These are phyloP conservation scores for Xylaria arbuscula DNA, from an alignment of 2,329 filamentous ascomycete species.

Conservation along the genomic window DNA sequence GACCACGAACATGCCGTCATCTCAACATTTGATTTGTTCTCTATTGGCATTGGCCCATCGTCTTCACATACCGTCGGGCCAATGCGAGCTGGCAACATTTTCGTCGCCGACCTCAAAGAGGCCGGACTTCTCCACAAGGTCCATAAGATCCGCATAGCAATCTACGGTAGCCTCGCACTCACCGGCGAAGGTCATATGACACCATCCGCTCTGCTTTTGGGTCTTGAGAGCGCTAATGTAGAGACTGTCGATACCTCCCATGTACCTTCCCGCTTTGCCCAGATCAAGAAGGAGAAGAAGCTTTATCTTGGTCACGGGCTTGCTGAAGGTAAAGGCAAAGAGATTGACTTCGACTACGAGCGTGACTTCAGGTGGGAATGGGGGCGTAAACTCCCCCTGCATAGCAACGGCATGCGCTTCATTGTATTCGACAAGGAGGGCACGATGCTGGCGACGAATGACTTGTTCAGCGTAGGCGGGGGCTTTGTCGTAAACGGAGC, in stretches of 20 bases:
- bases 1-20: constrained; percentile 64
- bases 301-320: constrained; percentile 58
- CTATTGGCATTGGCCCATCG: constrained; percentile 63
- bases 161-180: constrained; percentile 63
- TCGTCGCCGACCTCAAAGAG: constrained; percentile 60
- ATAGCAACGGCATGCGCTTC: constrained; percentile 65
- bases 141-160: constrained; percentile 59
- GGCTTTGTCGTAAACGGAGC: constrained; percentile 64
- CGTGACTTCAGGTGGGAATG: constrained; percentile 63
- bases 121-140: constrained; percentile 59
- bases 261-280: constrained; percentile 58
- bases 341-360: constrained; percentile 62
- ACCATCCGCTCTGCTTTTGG: constrained; percentile 60
- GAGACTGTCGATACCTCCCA: constrained; percentile 62
- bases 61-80: constrained; percentile 64
- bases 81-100: constrained; percentile 64
- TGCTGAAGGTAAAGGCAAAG: constrained; percentile 54
- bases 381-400: constrained; percentile 62
- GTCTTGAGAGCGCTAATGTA: constrained; percentile 62
- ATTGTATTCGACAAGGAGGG: constrained; percentile 62
- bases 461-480: constrained; percentile 64
- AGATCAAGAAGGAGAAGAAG: constrained; percentile 60
- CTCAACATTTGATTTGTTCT: constrained; percentile 64
- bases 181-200: constrained; percentile 66
- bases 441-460: constrained; percentile 60